Evolutionary conservation across 345 rosid genomes (phyloP).

Genomic region (Sisymbrium altissimum): DNA sequence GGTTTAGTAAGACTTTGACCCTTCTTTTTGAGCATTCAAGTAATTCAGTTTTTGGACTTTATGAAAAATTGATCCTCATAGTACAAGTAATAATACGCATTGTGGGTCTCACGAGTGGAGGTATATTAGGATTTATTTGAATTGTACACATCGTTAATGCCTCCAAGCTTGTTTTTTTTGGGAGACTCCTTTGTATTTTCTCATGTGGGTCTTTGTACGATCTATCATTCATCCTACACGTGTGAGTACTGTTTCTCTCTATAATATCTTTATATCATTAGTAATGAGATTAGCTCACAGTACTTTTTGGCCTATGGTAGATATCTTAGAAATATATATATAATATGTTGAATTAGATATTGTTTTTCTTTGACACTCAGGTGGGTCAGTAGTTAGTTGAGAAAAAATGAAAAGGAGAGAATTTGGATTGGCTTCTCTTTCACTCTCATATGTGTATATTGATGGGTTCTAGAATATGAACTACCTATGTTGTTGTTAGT

Average conservation of each 20-base stretch:
- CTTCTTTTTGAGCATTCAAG: slow-evolving; percentile 17
- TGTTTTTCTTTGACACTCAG: background rate
- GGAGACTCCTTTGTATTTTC: slow-evolving; percentile 25
- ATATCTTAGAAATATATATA: background rate
- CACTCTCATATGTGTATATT: background rate
- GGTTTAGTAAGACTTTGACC: slow-evolving; percentile 16
- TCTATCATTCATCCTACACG: slow-evolving; percentile 25
- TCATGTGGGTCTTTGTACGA: slow-evolving; percentile 35
- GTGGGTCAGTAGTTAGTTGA: slow-evolving; percentile 10
- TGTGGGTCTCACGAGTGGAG: slow-evolving; percentile 34
- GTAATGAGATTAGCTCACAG: background rate
- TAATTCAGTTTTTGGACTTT: slow-evolving; percentile 22
- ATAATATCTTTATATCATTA: background rate
- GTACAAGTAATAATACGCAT: slow-evolving; percentile 35
- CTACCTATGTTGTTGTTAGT: background rate
- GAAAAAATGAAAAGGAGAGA: background rate
- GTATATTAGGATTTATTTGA: slow-evolving; percentile 33
- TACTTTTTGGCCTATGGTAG: background rate
- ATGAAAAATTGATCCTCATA: slow-evolving; percentile 30
- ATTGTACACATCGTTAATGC: slow-evolving; percentile 30
- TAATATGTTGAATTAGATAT: background rate
- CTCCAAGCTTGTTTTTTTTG: slow-evolving; percentile 24
- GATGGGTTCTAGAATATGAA: background rate
- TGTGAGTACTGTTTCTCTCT: slow-evolving; percentile 21
- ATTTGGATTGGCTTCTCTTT: slow-evolving; percentile 6